phyloP scores from a whole-genome alignment of 192 early-diverging fungal species.

The Thamnidium elegans region DNA sequence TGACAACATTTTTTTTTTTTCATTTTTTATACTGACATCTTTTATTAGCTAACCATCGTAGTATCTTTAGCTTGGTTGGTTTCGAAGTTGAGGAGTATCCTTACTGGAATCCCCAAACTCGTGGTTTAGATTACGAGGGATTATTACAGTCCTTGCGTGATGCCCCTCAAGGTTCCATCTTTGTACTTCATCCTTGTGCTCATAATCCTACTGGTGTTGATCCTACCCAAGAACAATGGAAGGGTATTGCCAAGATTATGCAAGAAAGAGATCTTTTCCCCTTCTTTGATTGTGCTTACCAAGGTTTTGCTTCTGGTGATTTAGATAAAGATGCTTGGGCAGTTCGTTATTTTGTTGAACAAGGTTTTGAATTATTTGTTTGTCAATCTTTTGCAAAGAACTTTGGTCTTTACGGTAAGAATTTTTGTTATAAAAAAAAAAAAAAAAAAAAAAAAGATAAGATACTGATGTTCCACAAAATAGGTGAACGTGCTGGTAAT shows the following conservation, averaged over 20 bases:
- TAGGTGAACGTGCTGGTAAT: constrained; percentile 85
- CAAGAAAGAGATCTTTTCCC: constrained; percentile 69
- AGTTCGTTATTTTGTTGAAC: constrained; percentile 87
- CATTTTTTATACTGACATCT: not conserved
- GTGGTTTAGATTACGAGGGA: constrained; percentile 76
- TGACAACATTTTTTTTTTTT: not conserved
- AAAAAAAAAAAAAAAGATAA: not conserved
- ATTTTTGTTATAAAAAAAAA: not conserved
- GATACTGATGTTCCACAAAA: not conserved
- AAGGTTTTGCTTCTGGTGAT: constrained; percentile 95
- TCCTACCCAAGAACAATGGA: constrained; percentile 93
- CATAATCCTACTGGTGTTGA: constrained; percentile 99
- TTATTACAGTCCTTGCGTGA: constrained; percentile 64
- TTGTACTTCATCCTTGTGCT: constrained; percentile 94
- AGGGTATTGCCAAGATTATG: constrained; percentile 82
- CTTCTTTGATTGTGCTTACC: constrained; percentile 99
- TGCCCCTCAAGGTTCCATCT: constrained; percentile 78
- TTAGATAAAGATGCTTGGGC: constrained; percentile 90
- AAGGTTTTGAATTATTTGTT: constrained; percentile 89
- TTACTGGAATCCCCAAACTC: constrained; percentile 83
- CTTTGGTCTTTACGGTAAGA: constrained; percentile 90
- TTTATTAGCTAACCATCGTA: constrained; percentile 77
- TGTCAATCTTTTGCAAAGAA: constrained; percentile 97
- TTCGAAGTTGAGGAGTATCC: constrained; percentile 81
- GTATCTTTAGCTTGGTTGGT: constrained; percentile 85